Conservation (phyloP, 768 basidiomycete genomes). For the Pleurotus platypus region DNA sequence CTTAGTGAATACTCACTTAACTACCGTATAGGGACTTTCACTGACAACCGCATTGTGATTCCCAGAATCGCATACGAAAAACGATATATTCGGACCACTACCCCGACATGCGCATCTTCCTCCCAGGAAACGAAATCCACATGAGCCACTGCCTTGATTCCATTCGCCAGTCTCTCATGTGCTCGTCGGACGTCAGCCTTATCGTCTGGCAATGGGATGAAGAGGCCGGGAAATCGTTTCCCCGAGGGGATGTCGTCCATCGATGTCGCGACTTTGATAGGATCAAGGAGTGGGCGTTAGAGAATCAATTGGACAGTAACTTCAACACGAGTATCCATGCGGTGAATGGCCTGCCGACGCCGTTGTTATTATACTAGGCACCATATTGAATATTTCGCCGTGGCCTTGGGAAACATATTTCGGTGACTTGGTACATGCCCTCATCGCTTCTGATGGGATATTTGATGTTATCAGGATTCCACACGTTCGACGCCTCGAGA, state of each 20-base stretch:
- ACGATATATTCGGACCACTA: conserved; percentile 14
- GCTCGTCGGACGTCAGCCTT: conserved; percentile 15
- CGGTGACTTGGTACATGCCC: too few relatives aligned
- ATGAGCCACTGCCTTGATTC: conserved; percentile 17
- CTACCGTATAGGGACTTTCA: not conserved
- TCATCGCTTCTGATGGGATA: not conserved
- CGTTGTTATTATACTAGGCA: too few relatives aligned
- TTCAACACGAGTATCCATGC: too few relatives aligned
- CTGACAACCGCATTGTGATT: too few relatives aligned
- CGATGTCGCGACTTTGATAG: conserved; percentile 17
- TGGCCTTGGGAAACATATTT: too few relatives aligned
- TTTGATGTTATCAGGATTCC: too few relatives aligned
- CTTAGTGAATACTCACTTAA: not conserved
- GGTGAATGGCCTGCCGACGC: too few relatives aligned
- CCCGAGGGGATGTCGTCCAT: conserved; percentile 1
- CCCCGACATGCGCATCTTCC: conserved; percentile 9
- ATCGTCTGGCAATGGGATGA: conserved; percentile 21
- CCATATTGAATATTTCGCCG: too few relatives aligned
- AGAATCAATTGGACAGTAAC: not conserved
- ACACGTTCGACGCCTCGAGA: too few relatives aligned
- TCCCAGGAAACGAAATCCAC: conserved; percentile 9
- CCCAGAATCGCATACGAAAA: conserved; percentile 16
- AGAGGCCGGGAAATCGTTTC: not conserved
- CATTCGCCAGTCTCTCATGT: conserved; percentile 17
- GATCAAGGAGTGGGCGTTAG: conserved; percentile 16